Evolutionary conservation across 1,284 basidiomycete genomes (phyloP), one percentile per base, ranked within the genome.

Genomic region (Termitomyces sp.): DNA sequence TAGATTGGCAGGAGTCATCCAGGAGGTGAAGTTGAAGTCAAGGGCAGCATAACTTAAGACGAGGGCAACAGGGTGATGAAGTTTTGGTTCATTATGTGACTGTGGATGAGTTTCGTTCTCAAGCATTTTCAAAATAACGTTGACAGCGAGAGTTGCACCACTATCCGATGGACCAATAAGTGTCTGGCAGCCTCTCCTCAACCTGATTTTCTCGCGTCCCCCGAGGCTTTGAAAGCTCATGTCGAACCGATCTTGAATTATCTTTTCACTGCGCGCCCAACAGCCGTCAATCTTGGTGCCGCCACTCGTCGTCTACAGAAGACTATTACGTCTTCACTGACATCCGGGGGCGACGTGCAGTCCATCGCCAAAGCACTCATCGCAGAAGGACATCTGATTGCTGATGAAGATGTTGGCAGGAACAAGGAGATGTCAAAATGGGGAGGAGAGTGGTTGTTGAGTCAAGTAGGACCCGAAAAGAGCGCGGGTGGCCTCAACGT

Each of bases 21-120:
- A 99, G 21, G 93, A 93, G 0, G 90, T 91, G 67, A 95, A 98
- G 67, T 97, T 96, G 74, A 99, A 98, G 68, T 98, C 96, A 47
- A 98, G 80, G 16, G 76, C 90, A 54, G 88, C 77, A 66, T 91
- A 91, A 61, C 78, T 87, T 50, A 97, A 81, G 21, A 97, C 84
- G 47, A 98, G 75, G 0, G 91, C 89, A 42, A 88, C 73, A 0
- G 96, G 96, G 21, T 67, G 64, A 18, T 71, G 74, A 39, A 77
- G 57, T 21, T 71, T 73, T 16, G 76, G 68, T 42, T 68, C 64
- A 19, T 67, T 65, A 60, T 60, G 65, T 64, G 54, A 64, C 54
- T 66, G 71, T 64, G 64, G 21, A 64, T 65, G 53, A 55, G 70
- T 53, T 61, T 78, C 81, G 60, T 76, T 76, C 70, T 97, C 92